Evolutionary conservation across 176 grass and related monocot species (phyloP).

Genomic region (Triticum turgidum): DNA sequence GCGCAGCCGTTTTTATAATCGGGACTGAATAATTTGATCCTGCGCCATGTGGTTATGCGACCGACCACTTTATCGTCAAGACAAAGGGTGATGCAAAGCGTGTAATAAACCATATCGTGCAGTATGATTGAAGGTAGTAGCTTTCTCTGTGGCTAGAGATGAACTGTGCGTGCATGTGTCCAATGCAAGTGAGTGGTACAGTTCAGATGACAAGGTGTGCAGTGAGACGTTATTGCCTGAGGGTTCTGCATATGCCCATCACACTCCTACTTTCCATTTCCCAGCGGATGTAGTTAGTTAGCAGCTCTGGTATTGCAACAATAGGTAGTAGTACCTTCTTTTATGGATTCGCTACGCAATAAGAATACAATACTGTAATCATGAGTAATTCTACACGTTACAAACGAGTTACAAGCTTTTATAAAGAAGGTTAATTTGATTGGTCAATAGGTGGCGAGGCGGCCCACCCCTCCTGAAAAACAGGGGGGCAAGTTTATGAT

Average conservation of each 20-base stretch:
- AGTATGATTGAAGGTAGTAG: slow-evolving; percentile 11
- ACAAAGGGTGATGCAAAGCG: neutral
- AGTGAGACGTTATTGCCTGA: neutral
- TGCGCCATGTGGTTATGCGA: slow-evolving; percentile 32
- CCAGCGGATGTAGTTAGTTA: neutral
- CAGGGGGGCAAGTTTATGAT: too few relatives aligned
- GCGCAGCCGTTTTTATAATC: neutral
- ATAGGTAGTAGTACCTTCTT: neutral
- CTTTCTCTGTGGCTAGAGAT: slow-evolving; percentile 19
- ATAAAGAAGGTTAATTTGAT: too few relatives aligned
- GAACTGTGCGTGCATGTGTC: neutral
- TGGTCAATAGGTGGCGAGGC: too few relatives aligned
- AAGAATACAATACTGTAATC: slow-evolving; percentile 10
- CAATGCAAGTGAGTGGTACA: neutral
- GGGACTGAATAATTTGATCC: slow-evolving; percentile 1
- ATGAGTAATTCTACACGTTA: neutral
- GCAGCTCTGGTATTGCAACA: neutral
- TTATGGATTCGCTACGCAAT: slow-evolving; percentile 4
- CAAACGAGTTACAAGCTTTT: too few relatives aligned
- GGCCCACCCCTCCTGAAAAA: too few relatives aligned
- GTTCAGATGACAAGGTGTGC: neutral
- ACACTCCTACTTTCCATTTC: neutral
- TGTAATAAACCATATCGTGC: neutral
- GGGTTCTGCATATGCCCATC: neutral
- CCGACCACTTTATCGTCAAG: slow-evolving; percentile 6